Percentiles rank a stretch among this genome's conserved stretches.
phyloP scores from a whole-genome alignment of 2,329 filamentous ascomycete species.

The Cyanodermella asteris region DNA sequence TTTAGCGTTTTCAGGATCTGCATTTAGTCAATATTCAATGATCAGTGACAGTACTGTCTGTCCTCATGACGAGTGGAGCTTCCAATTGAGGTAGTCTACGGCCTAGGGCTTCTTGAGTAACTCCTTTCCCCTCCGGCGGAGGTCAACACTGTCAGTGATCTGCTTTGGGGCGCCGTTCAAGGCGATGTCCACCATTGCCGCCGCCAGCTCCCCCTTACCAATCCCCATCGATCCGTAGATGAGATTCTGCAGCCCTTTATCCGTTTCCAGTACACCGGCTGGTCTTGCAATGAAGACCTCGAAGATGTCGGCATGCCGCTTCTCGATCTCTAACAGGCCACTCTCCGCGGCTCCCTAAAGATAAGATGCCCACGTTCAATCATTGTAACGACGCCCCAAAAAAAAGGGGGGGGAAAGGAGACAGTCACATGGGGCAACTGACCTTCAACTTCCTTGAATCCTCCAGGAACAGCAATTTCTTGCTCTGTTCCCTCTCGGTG shows the following conservation, averaged over 20 bases:
- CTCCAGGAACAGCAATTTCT: conserved; percentile 16
- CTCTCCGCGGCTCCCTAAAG: conserved; percentile 11
- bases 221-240: not conserved
- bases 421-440: conserved; percentile 6
- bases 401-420: no score
- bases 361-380: no score
- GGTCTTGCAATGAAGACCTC: conserved; percentile 11
- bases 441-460: conserved; percentile 13
- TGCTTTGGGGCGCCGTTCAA: conserved; percentile 1
- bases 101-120: conserved; percentile 1
- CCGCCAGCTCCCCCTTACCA: conserved; percentile 2
- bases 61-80: no score
- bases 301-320: conserved; percentile 8
- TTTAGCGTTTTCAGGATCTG: no score
- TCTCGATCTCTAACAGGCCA: conserved; percentile 9
- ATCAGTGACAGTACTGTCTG: no score
- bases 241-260: not conserved
- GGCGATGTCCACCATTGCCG: conserved; percentile 3
- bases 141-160: conserved; percentile 1
- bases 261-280: conserved; percentile 1
- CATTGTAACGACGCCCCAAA: not conserved
- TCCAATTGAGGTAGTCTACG: no score
- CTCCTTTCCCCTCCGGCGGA: conserved; percentile 2
- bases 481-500: conserved; percentile 18
- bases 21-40: no score